Percentiles rank a stretch among this genome's conserved stretches.
Evolutionary conservation across 805 yeast genomes (phyloP).

Genomic region (Metschnikowia gelsemii): DNA sequence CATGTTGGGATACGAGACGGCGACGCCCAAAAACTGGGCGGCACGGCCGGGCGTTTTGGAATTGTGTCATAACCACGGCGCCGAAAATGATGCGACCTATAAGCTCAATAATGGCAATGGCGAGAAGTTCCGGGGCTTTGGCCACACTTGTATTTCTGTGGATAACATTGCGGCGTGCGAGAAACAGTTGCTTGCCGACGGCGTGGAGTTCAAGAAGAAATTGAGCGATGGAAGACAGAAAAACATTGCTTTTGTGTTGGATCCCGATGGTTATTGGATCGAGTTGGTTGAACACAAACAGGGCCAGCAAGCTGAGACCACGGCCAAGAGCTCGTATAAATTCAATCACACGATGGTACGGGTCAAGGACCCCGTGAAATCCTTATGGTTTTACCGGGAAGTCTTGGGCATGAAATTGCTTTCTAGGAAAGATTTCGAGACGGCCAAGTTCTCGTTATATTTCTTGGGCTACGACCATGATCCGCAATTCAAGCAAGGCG

Average conservation of each 20-base stretch:
- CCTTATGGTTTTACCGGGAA: constrained; percentile 75
- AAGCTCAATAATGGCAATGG: constrained; percentile 76
- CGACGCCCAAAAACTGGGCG: constrained; percentile 42
- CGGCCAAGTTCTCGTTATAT: constrained; percentile 80
- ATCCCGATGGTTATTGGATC: constrained; percentile 97
- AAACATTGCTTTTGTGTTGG: constrained; percentile 90
- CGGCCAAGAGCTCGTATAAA: constrained; percentile 44
- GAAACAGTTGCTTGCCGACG: constrained; percentile 52
- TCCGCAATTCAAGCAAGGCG: constrained; percentile 42
- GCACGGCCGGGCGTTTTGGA: constrained; percentile 73
- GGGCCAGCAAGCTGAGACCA: constrained; percentile 38
- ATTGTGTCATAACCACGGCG: constrained; percentile 77
- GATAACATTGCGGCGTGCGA: constrained; percentile 71
- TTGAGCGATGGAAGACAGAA: constrained; percentile 88
- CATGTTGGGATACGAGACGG: constrained; percentile 59
- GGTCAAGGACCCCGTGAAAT: constrained; percentile 75
- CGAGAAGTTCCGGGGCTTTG: constrained; percentile 86
- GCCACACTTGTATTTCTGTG: constrained; percentile 88
- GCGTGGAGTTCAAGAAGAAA: constrained; percentile 78
- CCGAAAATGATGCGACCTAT: constrained; percentile 56
- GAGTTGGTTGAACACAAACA: constrained; percentile 70
- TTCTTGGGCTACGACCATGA: constrained; percentile 73
- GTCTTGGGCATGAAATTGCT: constrained; percentile 79
- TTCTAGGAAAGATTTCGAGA: constrained; percentile 53
- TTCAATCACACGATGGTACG: constrained; percentile 93